Evolutionary conservation across 495 filamentous ascomycete species (phyloP).

Genomic region (Darksidea phi): DNA sequence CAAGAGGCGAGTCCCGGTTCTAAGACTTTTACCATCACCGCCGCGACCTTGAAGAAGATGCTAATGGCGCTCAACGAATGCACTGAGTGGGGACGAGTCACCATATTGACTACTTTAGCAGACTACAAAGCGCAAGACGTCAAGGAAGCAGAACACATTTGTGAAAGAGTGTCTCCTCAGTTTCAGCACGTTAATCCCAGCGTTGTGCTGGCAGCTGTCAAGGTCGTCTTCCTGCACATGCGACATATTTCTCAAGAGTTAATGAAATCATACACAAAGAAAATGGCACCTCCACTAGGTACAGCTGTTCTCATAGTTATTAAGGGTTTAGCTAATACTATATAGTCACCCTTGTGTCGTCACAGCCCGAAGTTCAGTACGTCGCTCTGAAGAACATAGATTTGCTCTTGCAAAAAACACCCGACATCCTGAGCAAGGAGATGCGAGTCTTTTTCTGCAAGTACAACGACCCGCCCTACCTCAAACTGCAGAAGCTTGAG

Average conservation of each 20-base stretch:
- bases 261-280: constrained; percentile 80
- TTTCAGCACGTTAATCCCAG: constrained; percentile 99
- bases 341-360: constrained; percentile 89
- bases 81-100: constrained; percentile 98
- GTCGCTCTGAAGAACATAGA: constrained; percentile 96
- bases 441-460: constrained; percentile 99
- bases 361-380: constrained; percentile 95
- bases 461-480: constrained; percentile 97
- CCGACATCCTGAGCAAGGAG: constrained; percentile 94
- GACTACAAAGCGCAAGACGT: constrained; percentile 83
- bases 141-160: constrained; percentile 98
- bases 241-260: constrained; percentile 73
- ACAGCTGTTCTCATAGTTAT: constrained; percentile 33
- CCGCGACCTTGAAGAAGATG: constrained; percentile 83
- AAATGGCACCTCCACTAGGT: constrained; percentile 98
- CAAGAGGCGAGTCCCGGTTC: constrained; percentile 87
- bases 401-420: constrained; percentile 88
- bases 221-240: constrained; percentile 98
- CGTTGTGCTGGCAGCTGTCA: constrained; percentile 94
- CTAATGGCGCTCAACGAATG: constrained; percentile 97
- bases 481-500: constrained; percentile 96
- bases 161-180: constrained; percentile 90
- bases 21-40: constrained; percentile 75
- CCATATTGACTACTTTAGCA: constrained; percentile 84
- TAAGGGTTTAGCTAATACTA: constrained; percentile 18